Evolutionary conservation across 2,329 filamentous ascomycete genomes (phyloP).

Genomic region (Aureobasidium vineae): DNA sequence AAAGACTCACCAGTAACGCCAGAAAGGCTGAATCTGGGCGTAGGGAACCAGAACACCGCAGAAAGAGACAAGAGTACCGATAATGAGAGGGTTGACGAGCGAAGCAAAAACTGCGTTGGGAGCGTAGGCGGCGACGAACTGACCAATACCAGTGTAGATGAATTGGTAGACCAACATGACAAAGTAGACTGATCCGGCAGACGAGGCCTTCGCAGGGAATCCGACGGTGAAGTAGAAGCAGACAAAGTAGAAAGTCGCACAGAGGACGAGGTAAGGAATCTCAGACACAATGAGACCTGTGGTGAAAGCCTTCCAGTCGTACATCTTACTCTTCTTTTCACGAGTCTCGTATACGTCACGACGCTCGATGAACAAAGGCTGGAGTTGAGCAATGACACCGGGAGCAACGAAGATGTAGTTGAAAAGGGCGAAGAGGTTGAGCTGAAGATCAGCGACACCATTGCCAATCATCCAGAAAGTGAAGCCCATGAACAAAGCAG

Average conservation of each 20-base stretch:
- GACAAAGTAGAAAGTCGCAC: constrained; percentile 56
- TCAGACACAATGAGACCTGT: constrained; percentile 68
- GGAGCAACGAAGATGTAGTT: constrained; percentile 41
- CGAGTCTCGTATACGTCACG: constrained; percentile 59
- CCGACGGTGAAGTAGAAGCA: constrained; percentile 40
- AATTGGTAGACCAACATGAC: constrained; percentile 59
- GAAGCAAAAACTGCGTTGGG: constrained; percentile 49
- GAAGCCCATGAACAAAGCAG: constrained; percentile 51
- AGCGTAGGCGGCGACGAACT: constrained; percentile 53
- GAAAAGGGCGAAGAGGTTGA: constrained; percentile 38
- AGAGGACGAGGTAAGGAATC: constrained; percentile 63
- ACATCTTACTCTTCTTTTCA: constrained; percentile 65
- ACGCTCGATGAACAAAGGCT: constrained; percentile 59
- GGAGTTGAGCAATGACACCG: constrained; percentile 56
- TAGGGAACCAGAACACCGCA: constrained; percentile 41
- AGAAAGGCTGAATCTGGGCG: constrained; percentile 37
- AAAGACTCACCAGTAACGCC: constrained; percentile 39
- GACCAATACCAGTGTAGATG: constrained; percentile 54
- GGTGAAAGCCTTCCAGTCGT: constrained; percentile 72
- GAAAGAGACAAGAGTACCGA: constrained; percentile 37
- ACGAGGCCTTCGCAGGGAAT: constrained; percentile 45
- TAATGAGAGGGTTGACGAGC: constrained; percentile 44
- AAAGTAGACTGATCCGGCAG: constrained; percentile 49
- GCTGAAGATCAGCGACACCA: constrained; percentile 41
- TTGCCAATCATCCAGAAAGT: constrained; percentile 49